Conservation (phyloP, 2,329 filamentous ascomycete genomes). For the Didymella arachidicola region DNA sequence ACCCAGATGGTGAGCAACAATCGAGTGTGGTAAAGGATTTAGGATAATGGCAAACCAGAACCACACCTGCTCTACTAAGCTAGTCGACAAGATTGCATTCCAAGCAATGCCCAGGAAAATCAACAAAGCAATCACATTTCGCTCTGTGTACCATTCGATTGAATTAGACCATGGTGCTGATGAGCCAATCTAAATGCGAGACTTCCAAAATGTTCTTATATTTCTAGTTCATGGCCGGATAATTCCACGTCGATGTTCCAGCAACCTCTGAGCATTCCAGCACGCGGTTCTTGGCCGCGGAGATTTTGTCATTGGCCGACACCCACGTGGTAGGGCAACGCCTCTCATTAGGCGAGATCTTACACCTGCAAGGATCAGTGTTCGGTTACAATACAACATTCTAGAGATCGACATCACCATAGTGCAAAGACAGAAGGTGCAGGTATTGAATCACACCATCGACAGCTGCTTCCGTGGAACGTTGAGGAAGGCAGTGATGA, state of each 20-base stretch:
- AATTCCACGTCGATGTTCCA: not conserved
- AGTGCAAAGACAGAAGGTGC: not conserved
- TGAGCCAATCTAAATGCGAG: not conserved
- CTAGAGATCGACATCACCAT: not conserved
- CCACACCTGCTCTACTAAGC: not conserved
- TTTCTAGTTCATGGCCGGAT: not conserved
- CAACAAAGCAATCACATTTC: not conserved
- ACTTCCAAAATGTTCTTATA: not conserved
- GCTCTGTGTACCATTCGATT: not conserved
- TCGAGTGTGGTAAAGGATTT: not conserved
- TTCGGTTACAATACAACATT: not conserved
- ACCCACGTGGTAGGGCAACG: constrained; percentile 10
- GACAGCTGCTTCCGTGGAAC: not conserved
- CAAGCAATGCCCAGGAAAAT: not conserved
- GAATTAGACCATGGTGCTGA: not conserved
- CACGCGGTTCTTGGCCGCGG: not conserved
- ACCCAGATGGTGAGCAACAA: not conserved
- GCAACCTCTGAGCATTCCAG: not conserved
- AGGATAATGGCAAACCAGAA: not conserved
- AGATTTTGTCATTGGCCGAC: not conserved
- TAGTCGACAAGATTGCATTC: not conserved
- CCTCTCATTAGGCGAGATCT: constrained; percentile 18
- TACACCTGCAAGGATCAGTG: constrained; percentile 7
- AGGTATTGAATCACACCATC: not conserved
- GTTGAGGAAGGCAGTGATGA: not conserved